Conservation (phyloP, 2,329 filamentous ascomycete genomes). For the Stagonosporopsis cucurbitacearum region DNA sequence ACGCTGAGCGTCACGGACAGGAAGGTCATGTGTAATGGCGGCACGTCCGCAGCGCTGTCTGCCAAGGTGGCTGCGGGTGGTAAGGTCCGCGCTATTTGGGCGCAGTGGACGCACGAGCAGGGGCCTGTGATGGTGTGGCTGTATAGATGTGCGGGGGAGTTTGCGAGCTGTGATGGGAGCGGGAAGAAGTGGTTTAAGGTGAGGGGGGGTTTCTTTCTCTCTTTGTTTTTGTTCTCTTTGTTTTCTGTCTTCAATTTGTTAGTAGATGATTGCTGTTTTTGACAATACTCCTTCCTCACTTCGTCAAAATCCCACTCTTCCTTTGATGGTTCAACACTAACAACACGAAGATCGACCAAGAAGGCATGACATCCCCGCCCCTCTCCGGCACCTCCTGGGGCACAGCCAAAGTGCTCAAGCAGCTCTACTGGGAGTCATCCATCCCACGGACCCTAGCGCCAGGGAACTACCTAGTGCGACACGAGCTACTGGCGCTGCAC, state of each 20-base stretch:
- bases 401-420: conserved; percentile 56
- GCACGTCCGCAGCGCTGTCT: conserved; percentile 47
- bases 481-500: conserved; percentile 63
- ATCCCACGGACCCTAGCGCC: conserved; percentile 54
- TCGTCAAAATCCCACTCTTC: too few relatives aligned
- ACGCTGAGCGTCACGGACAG: conserved; percentile 57
- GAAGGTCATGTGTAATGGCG: conserved; percentile 64
- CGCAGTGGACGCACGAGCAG: conserved; percentile 65
- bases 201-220: neutral
- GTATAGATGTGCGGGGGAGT: conserved; percentile 57
- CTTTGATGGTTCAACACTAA: too few relatives aligned
- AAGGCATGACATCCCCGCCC: conserved; percentile 55
- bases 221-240: too few relatives aligned
- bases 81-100: conserved; percentile 61
- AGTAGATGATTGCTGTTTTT: too few relatives aligned
- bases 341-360: conserved; percentile 60
- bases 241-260: too few relatives aligned
- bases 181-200: conserved; percentile 64
- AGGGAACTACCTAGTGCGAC: conserved; percentile 50
- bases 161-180: conserved; percentile 59
- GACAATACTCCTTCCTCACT: too few relatives aligned
- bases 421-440: conserved; percentile 60
- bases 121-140: conserved; percentile 66
- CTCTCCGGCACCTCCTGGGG: conserved; percentile 60
- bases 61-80: conserved; percentile 59